Conservation (phyloP, 176 grass and related monocot species). For the Phoenix roebelenii region DNA sequence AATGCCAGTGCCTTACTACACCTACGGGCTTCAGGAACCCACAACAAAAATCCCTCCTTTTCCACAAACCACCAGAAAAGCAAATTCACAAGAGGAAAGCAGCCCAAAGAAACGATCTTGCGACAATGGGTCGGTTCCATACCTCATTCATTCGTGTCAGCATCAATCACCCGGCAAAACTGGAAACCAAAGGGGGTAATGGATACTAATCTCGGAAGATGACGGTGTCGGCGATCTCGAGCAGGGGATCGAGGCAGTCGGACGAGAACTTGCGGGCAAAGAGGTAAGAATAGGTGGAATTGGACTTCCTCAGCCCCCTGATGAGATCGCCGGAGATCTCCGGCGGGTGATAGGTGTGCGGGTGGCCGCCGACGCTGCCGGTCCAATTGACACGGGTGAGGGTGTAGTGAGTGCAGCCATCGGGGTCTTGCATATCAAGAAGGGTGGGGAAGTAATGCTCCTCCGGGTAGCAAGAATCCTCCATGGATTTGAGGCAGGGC, state of each 20-base stretch:
- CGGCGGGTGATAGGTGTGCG: constrained; percentile 55
- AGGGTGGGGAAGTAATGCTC: constrained; percentile 97
- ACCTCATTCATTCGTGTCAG: constrained; percentile 14
- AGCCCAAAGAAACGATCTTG: too few relatives aligned
- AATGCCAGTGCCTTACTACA: too few relatives aligned
- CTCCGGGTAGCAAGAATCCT: constrained; percentile 75
- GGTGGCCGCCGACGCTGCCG: constrained; percentile 47
- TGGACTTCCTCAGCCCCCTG: constrained; percentile 63
- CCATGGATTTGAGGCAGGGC: constrained; percentile 53
- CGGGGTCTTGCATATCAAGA: constrained; percentile 85
- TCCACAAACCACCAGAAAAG: too few relatives aligned
- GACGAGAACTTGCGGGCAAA: constrained; percentile 80
- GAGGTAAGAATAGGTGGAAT: constrained; percentile 63
- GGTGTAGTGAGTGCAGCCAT: constrained; percentile 60
- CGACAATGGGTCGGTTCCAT: not conserved
- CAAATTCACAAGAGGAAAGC: not conserved
- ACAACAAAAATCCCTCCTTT: too few relatives aligned
- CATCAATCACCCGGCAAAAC: not conserved
- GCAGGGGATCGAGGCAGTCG: constrained; percentile 40
- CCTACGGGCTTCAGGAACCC: too few relatives aligned
- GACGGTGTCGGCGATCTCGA: constrained; percentile 58
- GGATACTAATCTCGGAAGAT: constrained; percentile 59
- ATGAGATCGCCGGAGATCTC: constrained; percentile 63
- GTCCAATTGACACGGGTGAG: constrained; percentile 95
- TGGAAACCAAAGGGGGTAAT: constrained; percentile 17